Evolutionary conservation across 495 filamentous ascomycete species (phyloP), one percentile per base, ranked within the genome.

Genomic region (Pseudevernia furfuracea): DNA sequence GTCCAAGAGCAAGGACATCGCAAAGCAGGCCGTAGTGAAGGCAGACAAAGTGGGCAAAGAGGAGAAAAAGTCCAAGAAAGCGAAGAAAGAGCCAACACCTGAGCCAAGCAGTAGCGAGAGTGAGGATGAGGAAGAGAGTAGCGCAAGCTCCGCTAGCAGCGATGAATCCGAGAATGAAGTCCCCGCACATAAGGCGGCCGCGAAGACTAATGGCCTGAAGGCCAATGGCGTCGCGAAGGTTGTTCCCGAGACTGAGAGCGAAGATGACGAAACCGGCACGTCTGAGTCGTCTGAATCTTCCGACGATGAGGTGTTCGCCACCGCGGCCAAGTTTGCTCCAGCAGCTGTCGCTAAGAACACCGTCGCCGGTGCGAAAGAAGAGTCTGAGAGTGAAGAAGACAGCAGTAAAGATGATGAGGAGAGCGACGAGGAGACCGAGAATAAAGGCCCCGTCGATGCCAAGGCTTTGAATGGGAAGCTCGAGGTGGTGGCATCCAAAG

Each of bases 1-100:
- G 69, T 64, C 78, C 61, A 81, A 81, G 76, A 79, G 76, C 78
- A 81, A 81, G 73, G 71, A 76, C 66, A 69, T 80, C 59, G 78
- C 80, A 63, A 71, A 73, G 59, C 74, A 80, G 62, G 68, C 77
- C 25, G 77, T 74, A 53, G 57, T 73, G 59, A 81, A 82, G 75
- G 74, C 72, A 44, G 69, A 78, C 61, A 77, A 77, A 69, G 58
- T 67, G 37, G 66, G 78, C 61, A 77, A 78, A 70, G 61, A 68
- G 39, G 66, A 66, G 64, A 78, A 71, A 74, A 72, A 69, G 28
- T 58, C 66, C 38, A 68, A 71, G 58, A 70, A 70, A 57, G 57
- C 37, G 19, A 82, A 71, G 68, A 80, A 77, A 77, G 80, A 73
- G 73, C 79, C 72, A 72, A 75, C 71, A 73, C 81, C 70, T 70